These are phyloP conservation scores for Suillus spraguei DNA, from an alignment of 768 basidiomycete genomes.

Conservation along the genomic window DNA sequence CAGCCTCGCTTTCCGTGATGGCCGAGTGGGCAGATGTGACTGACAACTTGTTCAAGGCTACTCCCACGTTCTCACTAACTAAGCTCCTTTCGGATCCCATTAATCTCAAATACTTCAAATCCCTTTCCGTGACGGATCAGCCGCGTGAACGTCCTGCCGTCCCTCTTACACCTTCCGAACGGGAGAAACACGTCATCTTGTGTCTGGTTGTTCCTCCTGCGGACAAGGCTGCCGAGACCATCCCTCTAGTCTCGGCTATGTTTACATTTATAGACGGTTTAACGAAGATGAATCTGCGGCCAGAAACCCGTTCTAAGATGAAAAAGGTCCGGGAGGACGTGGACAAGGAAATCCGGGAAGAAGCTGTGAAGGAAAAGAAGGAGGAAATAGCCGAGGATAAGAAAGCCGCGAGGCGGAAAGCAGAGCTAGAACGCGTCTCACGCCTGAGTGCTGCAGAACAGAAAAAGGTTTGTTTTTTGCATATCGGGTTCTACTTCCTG, in stretches of 20 bases:
- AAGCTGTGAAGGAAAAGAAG: conserved; percentile 64
- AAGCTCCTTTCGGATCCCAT: conserved; percentile 65
- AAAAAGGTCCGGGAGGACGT: conserved; percentile 73
- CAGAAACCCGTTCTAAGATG: conserved; percentile 83
- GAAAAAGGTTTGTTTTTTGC: conserved; percentile 59
- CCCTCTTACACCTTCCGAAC: conserved; percentile 50
- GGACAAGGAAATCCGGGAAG: conserved; percentile 67
- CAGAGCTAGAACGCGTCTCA: conserved; percentile 72
- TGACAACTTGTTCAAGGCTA: conserved; percentile 68
- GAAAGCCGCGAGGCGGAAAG: conserved; percentile 70
- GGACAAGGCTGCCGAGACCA: conserved; percentile 48
- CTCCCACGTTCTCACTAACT: conserved; percentile 50
- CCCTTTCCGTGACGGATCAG: conserved; percentile 88
- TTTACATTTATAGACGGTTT: conserved; percentile 79
- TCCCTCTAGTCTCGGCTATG: conserved; percentile 63
- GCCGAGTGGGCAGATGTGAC: conserved; percentile 89
- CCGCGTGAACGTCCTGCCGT: conserved; percentile 67
- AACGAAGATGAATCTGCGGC: conserved; percentile 60
- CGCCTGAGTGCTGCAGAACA: conserved; percentile 80
- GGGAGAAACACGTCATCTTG: conserved; percentile 77
- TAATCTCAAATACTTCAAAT: conserved; percentile 78
- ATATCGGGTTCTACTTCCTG: conserved; percentile 1
- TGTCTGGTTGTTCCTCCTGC: conserved; percentile 58
- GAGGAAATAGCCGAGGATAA: conserved; percentile 75
- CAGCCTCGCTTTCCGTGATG: conserved; percentile 70